Evolutionary conservation across 2,329 filamentous ascomycete genomes (phyloP).

Genomic region (Tolypocladium tundrense): DNA sequence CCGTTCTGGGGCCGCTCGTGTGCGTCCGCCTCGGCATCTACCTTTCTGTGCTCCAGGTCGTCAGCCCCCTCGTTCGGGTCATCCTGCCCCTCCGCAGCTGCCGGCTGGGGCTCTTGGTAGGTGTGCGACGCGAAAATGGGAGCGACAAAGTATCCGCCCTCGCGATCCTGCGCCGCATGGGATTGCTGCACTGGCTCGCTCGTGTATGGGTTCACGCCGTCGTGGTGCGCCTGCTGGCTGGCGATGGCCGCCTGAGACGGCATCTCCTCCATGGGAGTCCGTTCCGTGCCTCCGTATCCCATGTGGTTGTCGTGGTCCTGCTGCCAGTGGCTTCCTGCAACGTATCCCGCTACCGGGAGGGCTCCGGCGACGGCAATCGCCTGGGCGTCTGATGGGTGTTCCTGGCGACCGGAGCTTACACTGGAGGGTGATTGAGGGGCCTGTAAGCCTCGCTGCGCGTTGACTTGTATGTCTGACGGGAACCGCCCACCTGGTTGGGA

Average conservation of each 20-base stretch:
- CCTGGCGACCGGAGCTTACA: constrained; percentile 56
- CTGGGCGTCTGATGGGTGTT: constrained; percentile 39
- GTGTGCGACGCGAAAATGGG: constrained; percentile 8
- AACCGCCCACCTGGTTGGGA: constrained; percentile 93
- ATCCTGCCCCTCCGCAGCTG: background rate
- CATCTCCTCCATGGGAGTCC: constrained; percentile 35
- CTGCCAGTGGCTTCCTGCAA: constrained; percentile 18
- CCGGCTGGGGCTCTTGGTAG: constrained; percentile 5
- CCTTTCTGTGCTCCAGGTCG: background rate
- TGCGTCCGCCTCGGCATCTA: background rate
- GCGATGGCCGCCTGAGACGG: constrained; percentile 41
- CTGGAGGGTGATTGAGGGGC: constrained; percentile 71
- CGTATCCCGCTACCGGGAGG: constrained; percentile 28
- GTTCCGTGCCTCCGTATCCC: constrained; percentile 36
- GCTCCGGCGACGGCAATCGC: constrained; percentile 48
- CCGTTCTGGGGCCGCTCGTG: background rate
- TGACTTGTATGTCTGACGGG: constrained; percentile 84
- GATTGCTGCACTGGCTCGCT: constrained; percentile 27
- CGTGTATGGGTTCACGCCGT: constrained; percentile 49
- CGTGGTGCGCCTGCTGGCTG: constrained; percentile 38
- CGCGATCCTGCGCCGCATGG: constrained; percentile 7
- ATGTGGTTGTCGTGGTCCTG: constrained; percentile 16
- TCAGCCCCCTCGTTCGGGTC: background rate
- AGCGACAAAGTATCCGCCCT: constrained; percentile 9
- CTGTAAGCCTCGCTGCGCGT: constrained; percentile 68